Percentiles rank a stretch among this genome's conserved stretches.
These are phyloP conservation scores for Penicillium simplicissimum DNA, from an alignment of 495 filamentous ascomycete species.

Conservation along the genomic window DNA sequence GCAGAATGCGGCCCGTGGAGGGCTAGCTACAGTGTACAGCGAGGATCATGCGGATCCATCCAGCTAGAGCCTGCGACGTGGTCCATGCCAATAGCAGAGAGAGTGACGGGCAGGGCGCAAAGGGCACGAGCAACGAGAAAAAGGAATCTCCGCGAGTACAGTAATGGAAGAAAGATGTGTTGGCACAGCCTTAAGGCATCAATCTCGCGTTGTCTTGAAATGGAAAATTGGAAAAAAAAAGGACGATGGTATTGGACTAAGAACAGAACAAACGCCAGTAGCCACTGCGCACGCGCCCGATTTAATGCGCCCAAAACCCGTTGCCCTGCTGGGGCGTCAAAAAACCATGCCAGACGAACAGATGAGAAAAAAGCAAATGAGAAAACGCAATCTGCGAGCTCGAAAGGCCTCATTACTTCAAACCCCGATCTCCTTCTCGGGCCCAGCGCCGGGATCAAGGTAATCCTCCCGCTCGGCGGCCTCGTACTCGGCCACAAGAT, in stretches of 20 bases:
- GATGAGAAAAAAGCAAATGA: constrained; percentile 11
- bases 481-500: constrained; percentile 91
- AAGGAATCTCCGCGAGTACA: not conserved
- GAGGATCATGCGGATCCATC: constrained; percentile 16
- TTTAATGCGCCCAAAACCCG: constrained; percentile 29
- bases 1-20: constrained; percentile 7
- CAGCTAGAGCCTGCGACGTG: not conserved
- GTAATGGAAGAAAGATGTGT: constrained; percentile 2
- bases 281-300: constrained; percentile 20
- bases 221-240: constrained; percentile 18
- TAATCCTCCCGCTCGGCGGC: constrained; percentile 90
- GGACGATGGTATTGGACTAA: constrained; percentile 3
- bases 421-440: constrained; percentile 44
- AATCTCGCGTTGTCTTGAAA: constrained; percentile 9
- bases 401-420: constrained; percentile 17
- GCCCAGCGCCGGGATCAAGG: constrained; percentile 66
- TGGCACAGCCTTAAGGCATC: not conserved
- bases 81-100: not conserved
- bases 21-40: not conserved
- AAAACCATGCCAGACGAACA: constrained; percentile 10
- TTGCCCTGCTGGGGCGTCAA: constrained; percentile 23
- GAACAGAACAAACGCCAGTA: constrained; percentile 14
- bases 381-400: not conserved
- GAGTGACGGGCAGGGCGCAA: not conserved
- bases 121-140: not conserved